Evolutionary conservation across 2,329 filamentous ascomycete genomes (phyloP), one percentile per base, ranked within the genome.

Genomic region (Basipetospora chlamydospora): DNA sequence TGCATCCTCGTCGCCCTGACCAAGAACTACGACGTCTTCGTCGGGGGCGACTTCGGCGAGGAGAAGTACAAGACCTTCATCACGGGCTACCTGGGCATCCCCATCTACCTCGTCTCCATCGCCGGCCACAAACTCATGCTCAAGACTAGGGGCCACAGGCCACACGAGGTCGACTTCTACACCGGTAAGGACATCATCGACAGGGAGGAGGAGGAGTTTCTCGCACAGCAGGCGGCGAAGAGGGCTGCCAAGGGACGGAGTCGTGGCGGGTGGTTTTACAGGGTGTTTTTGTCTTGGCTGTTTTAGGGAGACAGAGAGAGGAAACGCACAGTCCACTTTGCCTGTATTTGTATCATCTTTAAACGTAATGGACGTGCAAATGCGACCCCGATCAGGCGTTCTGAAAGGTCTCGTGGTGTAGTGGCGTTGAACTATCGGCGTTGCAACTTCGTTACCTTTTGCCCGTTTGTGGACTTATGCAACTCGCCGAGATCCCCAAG

Each of bases 1-100:
- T 85, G 80, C 58, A 65, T 68, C 49, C 51, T 90, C 23, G 80
- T 90, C 42, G 71, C 79, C 2, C 51, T 92, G 35, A 88, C 83
- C 50, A 92, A 90, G 69, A 87, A 85, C 64, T 90, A 75, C 57
- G 66, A 71, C 39, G 77, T 80, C 41, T 90, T 90, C 55, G 63
- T 73, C 42, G 53, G 46, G 49, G 60, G 45, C 63, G 66, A 57
- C 46, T 48, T 44, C 33, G 41, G 42, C 20, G 46, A 54, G 39
- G 65, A 64, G 37, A 61, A 62, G 35, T 80, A 80, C 63, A 76
- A 80, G 62, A 77, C 70, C 48, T 86, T 87, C 57, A 72, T 87
- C 54, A 84, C 78, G 1, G 78, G 77, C 18, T 86, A 86, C 54
- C 60, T 80, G 6, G 81, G 80, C 35, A 85, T 87, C 46, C 81